These are phyloP conservation scores for Penicillium roqueforti DNA, from an alignment of 495 filamentous ascomycete genomes.

Conservation along the genomic window DNA sequence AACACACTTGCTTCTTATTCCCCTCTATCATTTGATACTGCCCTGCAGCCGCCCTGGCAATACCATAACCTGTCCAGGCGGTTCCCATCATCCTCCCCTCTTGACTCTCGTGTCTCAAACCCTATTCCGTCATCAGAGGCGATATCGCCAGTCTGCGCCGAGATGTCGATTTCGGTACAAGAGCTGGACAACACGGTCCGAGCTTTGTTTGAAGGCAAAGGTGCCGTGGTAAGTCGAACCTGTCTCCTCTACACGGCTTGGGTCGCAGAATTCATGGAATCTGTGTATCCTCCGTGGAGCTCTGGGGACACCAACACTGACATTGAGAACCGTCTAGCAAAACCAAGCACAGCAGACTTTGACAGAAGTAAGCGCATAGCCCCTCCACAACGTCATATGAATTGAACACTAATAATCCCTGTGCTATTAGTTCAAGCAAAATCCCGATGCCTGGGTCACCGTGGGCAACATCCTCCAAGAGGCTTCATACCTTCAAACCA, in stretches of 20 bases:
- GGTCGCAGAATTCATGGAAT: not conserved
- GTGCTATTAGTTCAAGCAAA: constrained; percentile 81
- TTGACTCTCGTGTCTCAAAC: constrained; percentile 17
- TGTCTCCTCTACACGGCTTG: not conserved
- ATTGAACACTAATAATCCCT: not conserved
- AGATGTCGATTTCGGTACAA: constrained; percentile 70
- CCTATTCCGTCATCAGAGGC: constrained; percentile 23
- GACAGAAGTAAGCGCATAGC: constrained; percentile 69
- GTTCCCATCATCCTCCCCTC: constrained; percentile 1
- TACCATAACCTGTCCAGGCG: constrained; percentile 6
- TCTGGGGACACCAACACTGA: constrained; percentile 10
- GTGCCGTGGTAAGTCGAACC: constrained; percentile 65
- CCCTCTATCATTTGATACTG: constrained; percentile 4
- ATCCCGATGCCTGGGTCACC: constrained; percentile 94
- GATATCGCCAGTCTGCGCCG: constrained; percentile 36
- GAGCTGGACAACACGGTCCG: constrained; percentile 95
- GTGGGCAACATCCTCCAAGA: constrained; percentile 93
- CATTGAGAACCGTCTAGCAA: constrained; percentile 60
- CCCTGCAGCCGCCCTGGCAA: constrained; percentile 12
- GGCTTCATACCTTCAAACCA: constrained; percentile 88
- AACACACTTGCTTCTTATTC: constrained; percentile 6
- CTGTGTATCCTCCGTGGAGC: not conserved
- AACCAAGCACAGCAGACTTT: constrained; percentile 91
- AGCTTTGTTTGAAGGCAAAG: constrained; percentile 94
- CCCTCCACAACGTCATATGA: not conserved